phyloP scores from a whole-genome alignment of 1,139 yeast species.

The Ogataea hybrid region DNA sequence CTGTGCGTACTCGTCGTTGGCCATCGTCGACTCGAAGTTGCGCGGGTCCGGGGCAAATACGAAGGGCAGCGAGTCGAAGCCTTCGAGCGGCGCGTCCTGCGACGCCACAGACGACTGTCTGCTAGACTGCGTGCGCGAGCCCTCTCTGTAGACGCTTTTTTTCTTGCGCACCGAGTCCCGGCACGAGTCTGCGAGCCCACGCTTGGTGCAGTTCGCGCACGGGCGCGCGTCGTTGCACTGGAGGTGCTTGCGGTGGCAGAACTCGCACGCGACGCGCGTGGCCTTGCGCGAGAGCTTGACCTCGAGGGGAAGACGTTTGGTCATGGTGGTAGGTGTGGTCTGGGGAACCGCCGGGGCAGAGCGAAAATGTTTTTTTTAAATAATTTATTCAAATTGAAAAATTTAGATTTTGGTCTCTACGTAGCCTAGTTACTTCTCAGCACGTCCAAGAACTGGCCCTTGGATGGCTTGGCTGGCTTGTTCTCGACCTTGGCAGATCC shows the following conservation, averaged over 20 bases:
- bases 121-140: not conserved
- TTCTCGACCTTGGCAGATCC: constrained; percentile 76
- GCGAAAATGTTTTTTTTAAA: no score
- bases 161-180: constrained; percentile 58
- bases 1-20: constrained; percentile 57
- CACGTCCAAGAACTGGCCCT: constrained; percentile 68
- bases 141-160: constrained; percentile 31
- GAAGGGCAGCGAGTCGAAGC: constrained; percentile 2
- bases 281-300: constrained; percentile 58
- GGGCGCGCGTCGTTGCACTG: constrained; percentile 64
- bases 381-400: no score
- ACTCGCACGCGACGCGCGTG: constrained; percentile 64
- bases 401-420: not conserved
- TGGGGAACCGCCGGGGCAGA: constrained; percentile 18
- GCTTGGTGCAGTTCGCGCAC: constrained; percentile 64
- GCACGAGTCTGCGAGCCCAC: constrained; percentile 53
- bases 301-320: constrained; percentile 52
- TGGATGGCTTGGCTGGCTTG: constrained; percentile 57
- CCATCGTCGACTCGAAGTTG: constrained; percentile 30
- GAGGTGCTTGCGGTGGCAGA: constrained; percentile 69
- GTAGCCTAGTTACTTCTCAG: constrained; percentile 44
- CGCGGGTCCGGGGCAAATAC: constrained; percentile 9
- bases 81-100: not conserved
- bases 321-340: constrained; percentile 40
- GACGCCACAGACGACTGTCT: not conserved